A percentile compares a stretch with the other conserved stretches of the same genome.
These are phyloP conservation scores for Artemisia annua DNA, from an alignment of 129 eudicot species.

Conservation along the genomic window DNA sequence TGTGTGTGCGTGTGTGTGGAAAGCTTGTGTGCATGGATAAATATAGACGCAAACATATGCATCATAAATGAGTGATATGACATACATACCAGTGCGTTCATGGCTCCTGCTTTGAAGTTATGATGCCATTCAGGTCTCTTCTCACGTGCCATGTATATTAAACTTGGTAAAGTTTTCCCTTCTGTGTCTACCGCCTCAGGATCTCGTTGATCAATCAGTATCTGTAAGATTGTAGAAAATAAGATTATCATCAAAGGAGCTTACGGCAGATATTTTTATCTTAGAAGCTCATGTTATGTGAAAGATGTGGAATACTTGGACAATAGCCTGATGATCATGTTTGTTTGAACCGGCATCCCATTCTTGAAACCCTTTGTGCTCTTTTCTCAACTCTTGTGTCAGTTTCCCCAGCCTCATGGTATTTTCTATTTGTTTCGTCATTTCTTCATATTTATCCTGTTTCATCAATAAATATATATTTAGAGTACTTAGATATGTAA, in stretches of 20 bases:
- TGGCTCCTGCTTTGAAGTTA: slow-evolving; percentile 55
- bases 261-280: not conserved
- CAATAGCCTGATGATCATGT: slow-evolving; percentile 41
- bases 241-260: not conserved
- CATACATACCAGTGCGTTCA: slow-evolving; percentile 41
- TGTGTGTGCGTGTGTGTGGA: too few species aligned
- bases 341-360: slow-evolving; percentile 28
- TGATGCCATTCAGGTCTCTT: slow-evolving; percentile 43
- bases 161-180: slow-evolving; percentile 34
- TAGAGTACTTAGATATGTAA: too few species aligned
- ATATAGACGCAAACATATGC: not conserved
- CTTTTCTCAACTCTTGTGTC: slow-evolving; percentile 27
- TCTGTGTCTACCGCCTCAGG: slow-evolving; percentile 18
- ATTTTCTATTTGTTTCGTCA: slow-evolving; percentile 32
- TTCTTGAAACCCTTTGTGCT: slow-evolving; percentile 42
- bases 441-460: slow-evolving; percentile 36
- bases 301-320: slow-evolving; percentile 32
- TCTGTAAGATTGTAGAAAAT: slow-evolving; percentile 18
- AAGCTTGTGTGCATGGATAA: not conserved
- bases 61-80: not conserved
- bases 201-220: slow-evolving; percentile 43
- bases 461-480: not conserved
- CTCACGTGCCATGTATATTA: slow-evolving; percentile 45
- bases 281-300: not conserved
- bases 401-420: slow-evolving; percentile 19